Conservation (phyloP, 495 filamentous ascomycete genomes). For the Penicillium pulvis region DNA sequence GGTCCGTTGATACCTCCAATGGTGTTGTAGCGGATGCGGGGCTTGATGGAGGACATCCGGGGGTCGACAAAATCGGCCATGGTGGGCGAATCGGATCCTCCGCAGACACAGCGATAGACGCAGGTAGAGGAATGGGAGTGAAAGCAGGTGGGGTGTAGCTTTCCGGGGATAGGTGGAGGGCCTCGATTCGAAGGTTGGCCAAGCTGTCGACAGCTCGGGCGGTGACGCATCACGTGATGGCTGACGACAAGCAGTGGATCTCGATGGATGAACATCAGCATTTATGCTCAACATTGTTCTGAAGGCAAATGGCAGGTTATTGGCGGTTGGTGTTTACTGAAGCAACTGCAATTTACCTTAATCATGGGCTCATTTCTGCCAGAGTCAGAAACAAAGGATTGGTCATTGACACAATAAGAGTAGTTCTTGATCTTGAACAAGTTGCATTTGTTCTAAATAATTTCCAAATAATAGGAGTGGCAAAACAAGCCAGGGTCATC, state of each 20-base stretch:
- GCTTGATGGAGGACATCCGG: slow-evolving; percentile 78
- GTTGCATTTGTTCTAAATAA: background rate
- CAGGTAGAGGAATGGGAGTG: slow-evolving; percentile 4
- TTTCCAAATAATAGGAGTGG: background rate
- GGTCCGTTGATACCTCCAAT: slow-evolving; percentile 98
- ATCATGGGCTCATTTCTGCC: background rate
- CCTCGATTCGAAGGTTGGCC: slow-evolving; percentile 24
- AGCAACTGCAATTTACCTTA: too few species aligned
- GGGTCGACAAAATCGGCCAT: slow-evolving; percentile 72
- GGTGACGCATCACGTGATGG: slow-evolving; percentile 33
- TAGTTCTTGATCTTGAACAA: background rate
- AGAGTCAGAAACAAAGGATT: background rate
- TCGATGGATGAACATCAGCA: too few species aligned
- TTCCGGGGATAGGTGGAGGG: slow-evolving; percentile 24
- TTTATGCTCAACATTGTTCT: background rate
- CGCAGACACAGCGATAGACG: slow-evolving; percentile 18
- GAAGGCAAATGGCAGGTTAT: background rate
- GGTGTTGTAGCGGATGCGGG: slow-evolving; percentile 94
- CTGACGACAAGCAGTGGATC: slow-evolving; percentile 6
- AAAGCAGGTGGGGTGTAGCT: slow-evolving; percentile 12
- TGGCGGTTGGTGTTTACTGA: background rate
- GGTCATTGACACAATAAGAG: background rate
- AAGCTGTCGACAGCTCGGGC: slow-evolving; percentile 36
- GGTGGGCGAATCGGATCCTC: slow-evolving; percentile 31
- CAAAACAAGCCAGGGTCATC: slow-evolving; percentile 1